Base-by-base conservation (phyloP, 495 filamentous ascomycete species). In the Xylaria telfairii region DNA sequence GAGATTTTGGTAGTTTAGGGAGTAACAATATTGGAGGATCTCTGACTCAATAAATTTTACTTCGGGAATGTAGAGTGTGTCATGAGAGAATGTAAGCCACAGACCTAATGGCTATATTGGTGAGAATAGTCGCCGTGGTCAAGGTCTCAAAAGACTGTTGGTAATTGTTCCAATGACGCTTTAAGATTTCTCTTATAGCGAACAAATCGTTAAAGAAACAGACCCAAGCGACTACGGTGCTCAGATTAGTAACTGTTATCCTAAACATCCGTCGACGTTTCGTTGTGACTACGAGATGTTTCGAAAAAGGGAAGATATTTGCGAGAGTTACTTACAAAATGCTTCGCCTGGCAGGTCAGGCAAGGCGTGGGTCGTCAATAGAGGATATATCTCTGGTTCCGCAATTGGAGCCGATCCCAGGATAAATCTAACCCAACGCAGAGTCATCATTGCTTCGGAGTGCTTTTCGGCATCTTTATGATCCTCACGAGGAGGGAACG, bases 121-220 rank as follows among this genome's bases (percentile, higher is more conserved):
- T 68, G 28, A 59, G 39, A 46, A 68, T 41, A 46, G 53, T 21
- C 17, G 3, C 26, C 3, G 53, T 59, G 10, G 39, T 37, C 41
- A 68, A 13, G 41, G 37, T 68, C 10, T 44, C 51, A 0, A 34
- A 28, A n/a, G 53, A 59, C 5, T 68, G 47, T 4, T 3, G 3
- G n/a, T 59, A 57, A 6, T n/a, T 5, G 4, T 17, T 15, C 65
- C 65, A 68, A 26, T 0, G 24, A 0, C 0, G 0, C 15, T 12
- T n/a, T 19, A 68, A 24, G 28, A 24, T 47, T n/a, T 17, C 1
- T 46, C 53, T 41, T 44, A 68, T 34, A 32, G 8, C 15, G 30
- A 34, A 32, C 41, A 68, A 13, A 17, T 68, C 65, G 53, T 68
- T 37, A 21, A 68, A 68, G 28, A 68, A 68, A 17, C 24, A 57